phyloP scores from a whole-genome alignment of 495 filamentous ascomycete species.

The Penicillium roqueforti region DNA sequence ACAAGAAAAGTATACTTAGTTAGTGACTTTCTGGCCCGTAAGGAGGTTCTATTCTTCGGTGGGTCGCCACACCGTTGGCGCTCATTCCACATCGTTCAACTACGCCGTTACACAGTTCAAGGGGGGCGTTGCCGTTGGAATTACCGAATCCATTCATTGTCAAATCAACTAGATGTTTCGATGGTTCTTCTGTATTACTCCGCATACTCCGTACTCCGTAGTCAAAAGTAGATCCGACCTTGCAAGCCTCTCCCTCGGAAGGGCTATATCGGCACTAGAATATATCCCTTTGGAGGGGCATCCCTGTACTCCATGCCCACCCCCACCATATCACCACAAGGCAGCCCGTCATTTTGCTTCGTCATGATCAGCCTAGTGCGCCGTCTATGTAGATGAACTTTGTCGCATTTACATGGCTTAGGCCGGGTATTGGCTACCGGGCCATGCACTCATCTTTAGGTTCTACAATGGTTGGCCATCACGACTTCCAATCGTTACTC shows the following conservation, averaged over 20 bases:
- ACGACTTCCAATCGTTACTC: constrained; percentile 1
- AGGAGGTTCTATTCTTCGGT: constrained; percentile 11
- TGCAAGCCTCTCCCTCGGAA: constrained; percentile 1
- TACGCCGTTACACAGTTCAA: constrained; percentile 17
- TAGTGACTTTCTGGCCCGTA: constrained; percentile 1
- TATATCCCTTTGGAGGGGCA: constrained; percentile 6
- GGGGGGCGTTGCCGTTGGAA: not conserved
- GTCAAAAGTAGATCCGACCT: not conserved
- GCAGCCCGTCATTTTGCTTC: constrained; percentile 4
- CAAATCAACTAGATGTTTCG: constrained; percentile 1
- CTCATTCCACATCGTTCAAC: constrained; percentile 1
- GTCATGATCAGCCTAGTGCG: constrained; percentile 9
- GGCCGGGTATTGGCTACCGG: not conserved
- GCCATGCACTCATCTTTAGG: not conserved
- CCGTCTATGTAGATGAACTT: not conserved
- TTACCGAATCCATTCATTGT: not conserved
- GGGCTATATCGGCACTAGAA: not conserved
- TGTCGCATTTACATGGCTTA: constrained; percentile 8
- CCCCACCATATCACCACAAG: not conserved
- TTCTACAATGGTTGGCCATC: constrained; percentile 7
- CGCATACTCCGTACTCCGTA: not conserved
- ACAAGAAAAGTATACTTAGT: not conserved
- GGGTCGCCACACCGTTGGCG: constrained; percentile 7
- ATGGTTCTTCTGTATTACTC: not conserved
- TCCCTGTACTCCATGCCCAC: constrained; percentile 1